Conservation (phyloP, 2,329 filamentous ascomycete species). For the Aureobasidium sp. region DNA sequence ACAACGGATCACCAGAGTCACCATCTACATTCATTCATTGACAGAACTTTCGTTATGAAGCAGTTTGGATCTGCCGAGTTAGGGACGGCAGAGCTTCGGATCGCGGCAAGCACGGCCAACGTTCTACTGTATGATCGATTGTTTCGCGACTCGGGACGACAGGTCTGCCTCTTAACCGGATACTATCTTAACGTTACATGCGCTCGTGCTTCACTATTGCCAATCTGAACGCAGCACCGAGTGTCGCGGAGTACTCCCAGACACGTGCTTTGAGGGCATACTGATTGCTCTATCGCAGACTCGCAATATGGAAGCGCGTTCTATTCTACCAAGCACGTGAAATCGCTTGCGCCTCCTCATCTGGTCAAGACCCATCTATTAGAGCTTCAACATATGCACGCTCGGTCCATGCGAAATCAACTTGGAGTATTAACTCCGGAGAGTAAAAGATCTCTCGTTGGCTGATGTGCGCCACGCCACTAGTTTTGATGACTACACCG, state of each 20-base stretch:
- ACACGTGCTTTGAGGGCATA: not conserved
- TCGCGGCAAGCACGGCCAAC: not conserved
- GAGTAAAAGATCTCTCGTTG: not conserved
- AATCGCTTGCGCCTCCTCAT: not conserved
- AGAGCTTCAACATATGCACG: not conserved
- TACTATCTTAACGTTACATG: not conserved
- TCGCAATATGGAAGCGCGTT: not conserved
- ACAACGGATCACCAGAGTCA: not conserved
- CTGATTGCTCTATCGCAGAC: not conserved
- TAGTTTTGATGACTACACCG: not conserved
- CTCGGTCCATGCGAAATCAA: not conserved
- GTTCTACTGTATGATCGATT: not conserved
- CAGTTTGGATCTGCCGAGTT: not conserved
- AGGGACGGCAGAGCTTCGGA: conserved; percentile 1
- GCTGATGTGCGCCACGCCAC: not conserved
- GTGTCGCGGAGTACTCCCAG: not conserved
- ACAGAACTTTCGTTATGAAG: not conserved
- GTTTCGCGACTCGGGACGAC: not conserved
- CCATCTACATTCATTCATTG: not conserved
- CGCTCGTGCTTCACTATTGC: not conserved
- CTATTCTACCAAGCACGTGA: not conserved
- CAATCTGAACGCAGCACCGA: not conserved
- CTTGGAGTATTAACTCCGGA: not conserved
- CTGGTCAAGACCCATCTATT: conserved; percentile 4
- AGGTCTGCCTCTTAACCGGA: not conserved